Evolutionary conservation across 1,284 basidiomycete genomes (phyloP), one percentile per base, ranked within the genome.

Genomic region (Lignosus rhinocerotis): DNA sequence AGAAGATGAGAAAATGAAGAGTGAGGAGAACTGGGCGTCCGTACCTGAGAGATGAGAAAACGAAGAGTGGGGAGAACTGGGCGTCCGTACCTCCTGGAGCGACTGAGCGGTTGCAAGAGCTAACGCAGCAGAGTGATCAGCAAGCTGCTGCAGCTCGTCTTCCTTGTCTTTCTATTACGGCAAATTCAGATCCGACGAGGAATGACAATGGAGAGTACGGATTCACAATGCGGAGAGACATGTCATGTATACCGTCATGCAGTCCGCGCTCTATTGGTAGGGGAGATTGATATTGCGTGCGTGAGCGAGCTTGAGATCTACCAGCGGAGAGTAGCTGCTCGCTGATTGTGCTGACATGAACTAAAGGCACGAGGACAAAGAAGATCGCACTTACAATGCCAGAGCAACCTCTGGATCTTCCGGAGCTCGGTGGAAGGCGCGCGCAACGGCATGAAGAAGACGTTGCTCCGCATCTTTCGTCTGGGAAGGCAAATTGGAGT

Each of bases 261-360:
- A 51, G n/a, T 9, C 51, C 50, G 3, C n/a, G 2, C 9, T 50
- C 39, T 6, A 16, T 1, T 9, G 58, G 56, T 10, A 62, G 34
- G 8, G 65, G 61, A 1, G 61, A 62, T 8, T 42, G 45, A n/a
- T 65, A 67, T 43, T 48, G 46, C 4, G 61, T 21, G 25, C n/a
- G 43, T 8, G 19, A 19, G 10, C 25, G 34, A 10, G 62, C 64
- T 6, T 60, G 58, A 6, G 33, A 32, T 4, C 52, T 48, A 21
- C 54, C 41, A 31, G 19, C 21, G 6, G 51, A 42, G 7, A 31
- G 45, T n/a, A 47, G 51, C 34, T 38, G 17, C 36, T 63, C 49
- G 25, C 66, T 67, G 48, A n/a, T 10, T 1, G 17, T 6, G 7
- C 3, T 6, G 9, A 14, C 7, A 43, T 21, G 43, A 8, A 16